Percentiles rank a stretch among this genome's conserved stretches.
phyloP scores from a whole-genome alignment of 805 yeast genomes.

The Diddensiella santjacobensis region DNA sequence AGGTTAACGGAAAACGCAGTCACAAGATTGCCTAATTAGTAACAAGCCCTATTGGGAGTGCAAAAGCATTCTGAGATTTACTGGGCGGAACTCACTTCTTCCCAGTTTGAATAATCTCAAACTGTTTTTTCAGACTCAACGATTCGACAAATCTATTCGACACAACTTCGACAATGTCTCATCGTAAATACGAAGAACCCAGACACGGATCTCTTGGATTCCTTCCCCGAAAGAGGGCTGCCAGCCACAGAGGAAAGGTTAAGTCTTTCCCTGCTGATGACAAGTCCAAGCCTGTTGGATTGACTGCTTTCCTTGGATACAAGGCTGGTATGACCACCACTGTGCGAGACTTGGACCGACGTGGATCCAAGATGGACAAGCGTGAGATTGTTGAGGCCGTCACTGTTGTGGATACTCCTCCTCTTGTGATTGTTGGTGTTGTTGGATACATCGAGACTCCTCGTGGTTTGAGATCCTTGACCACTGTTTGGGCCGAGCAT shows the following conservation, averaged over 20 bases:
- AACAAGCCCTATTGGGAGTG: not conserved
- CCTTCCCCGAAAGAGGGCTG: conserved; percentile 99
- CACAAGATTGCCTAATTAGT: not conserved
- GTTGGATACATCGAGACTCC: conserved; percentile 99
- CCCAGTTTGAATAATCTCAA: too few relatives aligned
- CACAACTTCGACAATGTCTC: conserved; percentile 64
- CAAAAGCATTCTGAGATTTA: too few relatives aligned
- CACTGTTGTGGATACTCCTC: conserved; percentile 98
- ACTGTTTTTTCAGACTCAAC: conserved; percentile 1
- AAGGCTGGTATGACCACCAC: conserved; percentile 99
- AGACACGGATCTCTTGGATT: conserved; percentile 99
- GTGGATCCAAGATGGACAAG: conserved; percentile 99
- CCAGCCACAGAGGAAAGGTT: conserved; percentile 97
- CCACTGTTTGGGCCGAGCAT: conserved; percentile 99
- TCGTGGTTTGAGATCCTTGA: conserved; percentile 98
- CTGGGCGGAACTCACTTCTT: too few relatives aligned
- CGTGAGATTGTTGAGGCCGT: conserved; percentile 99
- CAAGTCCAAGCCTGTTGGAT: conserved; percentile 94
- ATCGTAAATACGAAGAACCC: conserved; percentile 99
- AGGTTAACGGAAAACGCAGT: not conserved
- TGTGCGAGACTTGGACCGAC: conserved; percentile 99
- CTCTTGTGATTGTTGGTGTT: conserved; percentile 98
- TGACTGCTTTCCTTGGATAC: conserved; percentile 99
- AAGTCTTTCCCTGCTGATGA: conserved; percentile 99
- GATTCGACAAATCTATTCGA: conserved; percentile 3